Evolutionary conservation across 768 basidiomycete species (phyloP), one percentile per base, ranked within the genome.

Genomic region (Cystofilobasidium ferigula): DNA sequence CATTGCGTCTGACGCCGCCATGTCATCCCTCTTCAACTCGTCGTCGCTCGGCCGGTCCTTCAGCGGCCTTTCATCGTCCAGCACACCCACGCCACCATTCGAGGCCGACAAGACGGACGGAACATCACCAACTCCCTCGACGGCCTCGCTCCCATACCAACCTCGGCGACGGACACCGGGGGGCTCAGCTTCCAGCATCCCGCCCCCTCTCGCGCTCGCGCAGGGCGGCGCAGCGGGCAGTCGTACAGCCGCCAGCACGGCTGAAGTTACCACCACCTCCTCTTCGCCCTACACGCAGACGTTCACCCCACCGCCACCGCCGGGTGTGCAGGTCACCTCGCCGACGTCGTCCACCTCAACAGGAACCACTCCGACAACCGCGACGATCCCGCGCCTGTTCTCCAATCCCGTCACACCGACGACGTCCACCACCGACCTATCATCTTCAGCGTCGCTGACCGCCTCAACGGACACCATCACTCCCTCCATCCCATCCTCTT

Each of bases 161-260:
- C 56, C 67, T 24, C 54, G 67, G 16, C 54, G 61, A 28, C 43
- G 67, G 13, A 68, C 67, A 0, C 67, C 67, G 1, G 67, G 67
- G 2, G 67, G 67, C 18, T 68, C 67, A 20, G 63, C 58, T 28
- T 40, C 61, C 32, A 57, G 61, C 8, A 63, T 62, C 26, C 56
- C 61, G 34, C 35, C 62, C 3, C 51, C 57, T 22, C 47, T 61
- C 30, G 34, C 57, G 13, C 28, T 62, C 9, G 35, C 30, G 1
- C 24, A 51, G 3, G 45, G 54, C 36, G 26, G n/a, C 30, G 36
- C 16, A 32, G 36, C 54, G 16, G 54, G 36, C 54, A 57, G 30
- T 8, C 36, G 16, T 16, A 4, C 10, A 20, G 36, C 12, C 36
- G 7, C 2, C 26, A 57, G 51, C 51, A 53, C 48, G 32, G 30